Evolutionary conservation across 2,329 filamentous ascomycete species (phyloP).

Genomic region (Alternaria alternata): DNA sequence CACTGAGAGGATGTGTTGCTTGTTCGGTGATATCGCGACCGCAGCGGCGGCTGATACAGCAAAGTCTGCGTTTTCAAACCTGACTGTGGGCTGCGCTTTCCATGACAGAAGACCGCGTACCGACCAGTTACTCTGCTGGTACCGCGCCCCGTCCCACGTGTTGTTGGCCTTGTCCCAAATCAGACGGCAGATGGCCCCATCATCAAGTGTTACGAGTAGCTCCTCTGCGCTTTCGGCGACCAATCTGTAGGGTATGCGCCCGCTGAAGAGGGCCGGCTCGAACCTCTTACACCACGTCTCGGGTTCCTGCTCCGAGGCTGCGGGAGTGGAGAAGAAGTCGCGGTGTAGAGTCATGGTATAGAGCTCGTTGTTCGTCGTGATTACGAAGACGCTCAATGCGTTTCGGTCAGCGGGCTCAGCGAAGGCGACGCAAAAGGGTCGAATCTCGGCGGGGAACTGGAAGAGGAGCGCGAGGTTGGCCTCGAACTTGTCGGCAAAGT

Average conservation of each 20-base stretch:
- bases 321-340: slow-evolving; percentile 78
- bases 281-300: slow-evolving; percentile 79
- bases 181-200: slow-evolving; percentile 77
- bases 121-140: slow-evolving; percentile 78
- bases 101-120: slow-evolving; percentile 68
- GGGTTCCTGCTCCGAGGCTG: slow-evolving; percentile 75
- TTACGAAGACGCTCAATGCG: slow-evolving; percentile 77
- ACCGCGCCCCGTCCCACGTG: slow-evolving; percentile 74
- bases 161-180: slow-evolving; percentile 41
- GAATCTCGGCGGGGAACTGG: slow-evolving; percentile 76
- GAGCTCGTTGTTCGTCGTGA: slow-evolving; percentile 80
- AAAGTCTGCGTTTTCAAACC: slow-evolving; percentile 71
- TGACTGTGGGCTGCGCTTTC: slow-evolving; percentile 69
- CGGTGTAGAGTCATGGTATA: slow-evolving; percentile 85
- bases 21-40: slow-evolving; percentile 57
- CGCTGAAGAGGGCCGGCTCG: slow-evolving; percentile 74
- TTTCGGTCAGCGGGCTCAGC: slow-evolving; percentile 82
- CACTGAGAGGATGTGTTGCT: slow-evolving; percentile 74
- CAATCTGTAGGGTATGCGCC: slow-evolving; percentile 82
- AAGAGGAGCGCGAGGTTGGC: slow-evolving; percentile 79
- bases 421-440: slow-evolving; percentile 80
- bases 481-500: slow-evolving; percentile 69
- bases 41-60: slow-evolving; percentile 70
- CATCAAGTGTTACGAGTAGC: slow-evolving; percentile 80
- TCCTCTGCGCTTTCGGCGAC: slow-evolving; percentile 76